Conservation (phyloP, 2,329 filamentous ascomycete species). For the Aureobasidium sp. region DNA sequence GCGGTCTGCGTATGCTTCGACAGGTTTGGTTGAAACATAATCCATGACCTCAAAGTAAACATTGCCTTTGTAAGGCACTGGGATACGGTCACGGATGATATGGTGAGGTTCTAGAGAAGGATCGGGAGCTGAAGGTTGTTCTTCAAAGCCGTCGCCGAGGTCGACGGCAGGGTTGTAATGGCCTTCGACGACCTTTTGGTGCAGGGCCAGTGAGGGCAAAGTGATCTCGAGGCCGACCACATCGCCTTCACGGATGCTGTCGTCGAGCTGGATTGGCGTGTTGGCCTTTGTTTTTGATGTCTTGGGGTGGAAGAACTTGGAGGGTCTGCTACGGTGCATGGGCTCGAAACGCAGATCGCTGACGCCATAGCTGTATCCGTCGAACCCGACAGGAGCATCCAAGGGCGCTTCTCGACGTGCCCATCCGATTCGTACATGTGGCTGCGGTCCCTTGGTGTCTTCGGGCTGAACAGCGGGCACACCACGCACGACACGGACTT, state of each 20-base stretch:
- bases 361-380: conserved; percentile 89
- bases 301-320: conserved; percentile 60
- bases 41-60: conserved; percentile 92
- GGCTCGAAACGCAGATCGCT: conserved; percentile 86
- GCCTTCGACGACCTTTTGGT: conserved; percentile 80
- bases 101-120: conserved; percentile 53
- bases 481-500: conserved; percentile 81
- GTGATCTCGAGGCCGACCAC: conserved; percentile 91
- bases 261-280: conserved; percentile 31
- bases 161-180: conserved; percentile 84
- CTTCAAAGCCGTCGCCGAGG: conserved; percentile 48
- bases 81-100: conserved; percentile 89
- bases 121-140: conserved; percentile 26
- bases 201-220: conserved; percentile 75
- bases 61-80: conserved; percentile 87
- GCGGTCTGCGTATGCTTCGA: conserved; percentile 58
- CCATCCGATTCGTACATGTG: conserved; percentile 75
- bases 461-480: conserved; percentile 46
- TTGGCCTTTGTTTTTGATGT: conserved; percentile 33
- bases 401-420: conserved; percentile 72
- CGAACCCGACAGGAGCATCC: conserved; percentile 78
- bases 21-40: conserved; percentile 78
- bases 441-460: conserved; percentile 40
- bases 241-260: conserved; percentile 80
- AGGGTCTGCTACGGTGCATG: conserved; percentile 88